These are phyloP conservation scores for Clitoria ternatea DNA, from an alignment of 306 rosid species.

Conservation along the genomic window DNA sequence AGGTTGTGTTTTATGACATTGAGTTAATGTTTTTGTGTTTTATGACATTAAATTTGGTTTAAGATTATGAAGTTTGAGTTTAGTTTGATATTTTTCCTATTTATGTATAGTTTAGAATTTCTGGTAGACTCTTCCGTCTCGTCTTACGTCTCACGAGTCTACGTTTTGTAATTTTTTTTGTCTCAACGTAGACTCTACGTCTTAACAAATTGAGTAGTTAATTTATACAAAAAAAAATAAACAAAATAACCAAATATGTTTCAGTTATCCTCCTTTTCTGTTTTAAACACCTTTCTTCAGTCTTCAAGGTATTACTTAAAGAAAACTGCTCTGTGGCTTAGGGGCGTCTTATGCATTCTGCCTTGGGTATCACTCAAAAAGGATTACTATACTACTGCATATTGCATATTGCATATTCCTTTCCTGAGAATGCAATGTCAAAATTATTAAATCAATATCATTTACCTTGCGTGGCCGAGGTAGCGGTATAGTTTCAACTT, in stretches of 20 bases:
- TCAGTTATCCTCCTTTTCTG: neutral
- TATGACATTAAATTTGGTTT: too few relatives aligned
- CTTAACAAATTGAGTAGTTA: neutral
- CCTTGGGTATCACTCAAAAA: neutral
- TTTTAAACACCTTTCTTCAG: neutral
- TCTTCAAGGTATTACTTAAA: neutral
- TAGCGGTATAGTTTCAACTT: slow-evolving; percentile 63
- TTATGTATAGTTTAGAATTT: too few relatives aligned
- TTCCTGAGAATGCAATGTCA: neutral
- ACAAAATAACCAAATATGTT: slow-evolving; percentile 6
- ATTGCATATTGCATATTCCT: neutral
- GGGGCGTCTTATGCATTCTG: neutral
- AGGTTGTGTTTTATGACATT: too few relatives aligned
- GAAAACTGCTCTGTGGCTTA: neutral
- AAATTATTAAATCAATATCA: neutral
- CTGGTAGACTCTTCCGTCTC: too few relatives aligned
- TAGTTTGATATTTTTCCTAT: too few relatives aligned
- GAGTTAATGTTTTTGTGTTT: too few relatives aligned
- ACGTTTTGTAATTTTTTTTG: too few relatives aligned
- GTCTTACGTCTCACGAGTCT: too few relatives aligned
- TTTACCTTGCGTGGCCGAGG: slow-evolving; percentile 34
- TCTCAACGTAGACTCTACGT: neutral
- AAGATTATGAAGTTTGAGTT: too few relatives aligned
- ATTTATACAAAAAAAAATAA: neutral
- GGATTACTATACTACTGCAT: neutral